Percentiles rank a stretch among this genome's conserved stretches.
Conservation (phyloP, 805 yeast species). For the Trichomonascus vanleenenianus region DNA sequence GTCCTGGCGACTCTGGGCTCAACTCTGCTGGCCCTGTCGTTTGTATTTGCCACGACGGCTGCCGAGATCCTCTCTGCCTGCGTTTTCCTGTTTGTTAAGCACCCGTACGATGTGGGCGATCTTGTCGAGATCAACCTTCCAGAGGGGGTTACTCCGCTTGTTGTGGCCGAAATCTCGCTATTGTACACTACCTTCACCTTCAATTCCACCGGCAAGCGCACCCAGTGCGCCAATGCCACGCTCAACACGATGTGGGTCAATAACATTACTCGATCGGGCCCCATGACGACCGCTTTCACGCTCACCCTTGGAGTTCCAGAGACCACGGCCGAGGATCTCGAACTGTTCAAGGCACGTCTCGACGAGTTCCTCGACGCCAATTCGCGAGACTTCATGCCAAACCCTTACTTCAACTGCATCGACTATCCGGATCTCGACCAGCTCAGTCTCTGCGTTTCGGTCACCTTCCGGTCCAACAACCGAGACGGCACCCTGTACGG, state of each 20-base stretch:
- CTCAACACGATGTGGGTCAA: constrained; percentile 32
- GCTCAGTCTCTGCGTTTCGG: constrained; percentile 21
- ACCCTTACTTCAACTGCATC: constrained; percentile 26
- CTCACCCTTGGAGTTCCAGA: constrained; percentile 30
- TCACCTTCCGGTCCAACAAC: constrained; percentile 26
- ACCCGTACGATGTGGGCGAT: constrained; percentile 37
- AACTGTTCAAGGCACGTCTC: constrained; percentile 23
- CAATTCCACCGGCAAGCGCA: constrained; percentile 20
- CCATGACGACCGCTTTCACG: constrained; percentile 20
- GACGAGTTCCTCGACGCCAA: constrained; percentile 26
- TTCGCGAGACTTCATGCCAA: constrained; percentile 30
- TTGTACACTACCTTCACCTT: constrained; percentile 30
- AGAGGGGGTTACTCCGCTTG: constrained; percentile 18
- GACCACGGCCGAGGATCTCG: constrained; percentile 29
- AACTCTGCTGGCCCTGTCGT: constrained; percentile 32
- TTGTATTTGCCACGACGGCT: constrained; percentile 30
- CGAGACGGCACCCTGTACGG: constrained; percentile 26
- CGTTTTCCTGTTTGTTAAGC: constrained; percentile 34
- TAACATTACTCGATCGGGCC: constrained; percentile 31
- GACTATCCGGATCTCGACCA: constrained; percentile 30
- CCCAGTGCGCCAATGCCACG: constrained; percentile 32
- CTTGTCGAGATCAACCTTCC: constrained; percentile 25
- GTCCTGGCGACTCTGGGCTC: constrained; percentile 36
- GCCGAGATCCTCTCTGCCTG: constrained; percentile 34
- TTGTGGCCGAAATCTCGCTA: constrained; percentile 28